Base-by-base conservation (phyloP, 148 eudicot species). In the Rhododendron mucronatum region DNA sequence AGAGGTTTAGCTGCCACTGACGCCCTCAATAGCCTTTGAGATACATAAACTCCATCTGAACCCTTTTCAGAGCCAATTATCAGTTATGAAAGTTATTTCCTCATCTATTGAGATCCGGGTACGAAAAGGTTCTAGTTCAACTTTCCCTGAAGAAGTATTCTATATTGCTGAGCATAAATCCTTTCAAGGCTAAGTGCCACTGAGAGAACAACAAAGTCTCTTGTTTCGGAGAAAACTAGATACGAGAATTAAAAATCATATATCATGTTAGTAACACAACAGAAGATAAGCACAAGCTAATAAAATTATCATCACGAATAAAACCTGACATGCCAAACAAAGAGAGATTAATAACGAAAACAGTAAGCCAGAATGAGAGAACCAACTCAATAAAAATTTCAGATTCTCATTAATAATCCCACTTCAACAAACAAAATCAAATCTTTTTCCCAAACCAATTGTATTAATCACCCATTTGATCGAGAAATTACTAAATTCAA, bases 391-490 rank as follows among this genome's bases (percentile, higher is more conserved):
- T 16, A 16, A 0, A 83, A 11, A 48, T 71, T 73, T 73, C 85
- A 83, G 51, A 69, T 71, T 26, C 78, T 16, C 61, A 69, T 71
- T 33, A 84, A 74, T 23, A 37, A 73, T 84, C 41, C 51, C 69
- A 35, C n/a, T 51, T 35, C 86, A 74, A 23, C 48, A 67, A 11
- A 69, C 26, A 83, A 76, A 74, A 0, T 15, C 45, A 69, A 13
- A 30, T 33, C 69, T 63, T n/a, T 26, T 50, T 51, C 21, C 16
- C 48, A 23, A 74, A 23, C 81, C 86, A 84, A 74, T 33, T 75
- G 81, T 71, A 39, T 41, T 33, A 23, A 84, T 11, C 13, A 35
- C 69, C 50, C n/a, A 73, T 48, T 26, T 37, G 67, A 71, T 71
- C 55, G 67, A 53, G 23, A 37, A 83, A 37, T 86, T 47, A 11